A percentile compares a stretch with the other conserved stretches of the same genome.
phyloP scores from a whole-genome alignment of 176 grass and related monocot genomes.

The Oryza glumipatula region DNA sequence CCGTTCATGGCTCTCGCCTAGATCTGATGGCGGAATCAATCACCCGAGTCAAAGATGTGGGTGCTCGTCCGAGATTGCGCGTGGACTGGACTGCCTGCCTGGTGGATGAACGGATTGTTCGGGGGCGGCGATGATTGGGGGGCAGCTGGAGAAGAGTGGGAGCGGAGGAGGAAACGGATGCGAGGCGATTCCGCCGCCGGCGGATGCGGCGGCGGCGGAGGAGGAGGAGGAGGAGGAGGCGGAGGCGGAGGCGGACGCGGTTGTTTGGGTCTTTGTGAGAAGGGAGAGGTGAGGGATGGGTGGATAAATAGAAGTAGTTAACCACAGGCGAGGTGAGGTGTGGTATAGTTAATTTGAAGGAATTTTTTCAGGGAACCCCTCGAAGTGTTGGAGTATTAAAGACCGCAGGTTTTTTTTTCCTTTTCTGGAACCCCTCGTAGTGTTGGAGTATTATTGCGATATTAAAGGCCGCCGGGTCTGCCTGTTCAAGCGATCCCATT shows the following conservation, averaged over 20 bases:
- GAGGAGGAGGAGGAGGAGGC: neutral
- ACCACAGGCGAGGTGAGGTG: neutral
- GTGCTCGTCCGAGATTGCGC: neutral
- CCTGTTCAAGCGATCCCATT: too few relatives aligned
- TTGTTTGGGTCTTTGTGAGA: neutral
- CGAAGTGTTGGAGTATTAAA: neutral
- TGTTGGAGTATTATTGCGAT: too few relatives aligned
- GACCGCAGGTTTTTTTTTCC: neutral
- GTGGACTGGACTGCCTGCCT: too few relatives aligned
- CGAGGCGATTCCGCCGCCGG: constrained; percentile 40
- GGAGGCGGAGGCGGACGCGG: neutral
- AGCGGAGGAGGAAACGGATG: neutral
- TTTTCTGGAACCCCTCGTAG: too few relatives aligned
- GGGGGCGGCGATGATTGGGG: neutral
- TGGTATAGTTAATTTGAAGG: neutral
- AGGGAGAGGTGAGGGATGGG: neutral
- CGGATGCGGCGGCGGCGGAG: neutral
- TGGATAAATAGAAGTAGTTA: constrained; percentile 38
- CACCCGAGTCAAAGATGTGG: constrained; percentile 36
- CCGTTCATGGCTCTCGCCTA: constrained; percentile 46
- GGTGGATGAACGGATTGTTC: too few relatives aligned
- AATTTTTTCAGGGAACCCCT: neutral
- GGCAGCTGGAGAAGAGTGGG: neutral
- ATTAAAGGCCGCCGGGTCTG: too few relatives aligned
- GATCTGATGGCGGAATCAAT: constrained; percentile 42